A percentile compares a stretch with the other conserved stretches of the same genome.
phyloP scores from a whole-genome alignment of 2,329 filamentous ascomycete genomes.

The Ascochyta viciae-villosae region DNA sequence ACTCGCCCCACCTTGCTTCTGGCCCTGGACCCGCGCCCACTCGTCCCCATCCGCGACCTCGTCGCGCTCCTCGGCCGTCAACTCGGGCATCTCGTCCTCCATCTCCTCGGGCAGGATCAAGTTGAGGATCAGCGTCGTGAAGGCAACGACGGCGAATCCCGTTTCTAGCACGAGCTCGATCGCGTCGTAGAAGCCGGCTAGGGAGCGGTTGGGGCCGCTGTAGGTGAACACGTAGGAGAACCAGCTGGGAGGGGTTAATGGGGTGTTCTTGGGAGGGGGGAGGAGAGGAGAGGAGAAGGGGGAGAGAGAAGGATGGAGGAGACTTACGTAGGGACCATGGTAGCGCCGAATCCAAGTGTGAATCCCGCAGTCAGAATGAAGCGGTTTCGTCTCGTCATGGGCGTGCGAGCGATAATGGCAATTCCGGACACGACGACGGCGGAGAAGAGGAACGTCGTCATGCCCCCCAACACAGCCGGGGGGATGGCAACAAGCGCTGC shows the following conservation, averaged over 20 bases:
- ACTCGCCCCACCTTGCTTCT: conserved; percentile 26
- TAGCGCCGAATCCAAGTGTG: conserved; percentile 70
- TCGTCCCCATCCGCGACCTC: conserved; percentile 50
- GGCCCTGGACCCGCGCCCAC: conserved; percentile 45
- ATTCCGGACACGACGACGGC: conserved; percentile 80
- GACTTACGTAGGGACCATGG: conserved; percentile 53
- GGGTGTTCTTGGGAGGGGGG: too few species aligned
- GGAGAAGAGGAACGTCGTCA: conserved; percentile 79
- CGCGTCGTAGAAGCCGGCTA: conserved; percentile 78
- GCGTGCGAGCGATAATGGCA: conserved; percentile 73
- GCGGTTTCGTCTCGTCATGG: conserved; percentile 79
- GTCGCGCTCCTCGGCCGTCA: conserved; percentile 52
- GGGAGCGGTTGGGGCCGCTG: conserved; percentile 68
- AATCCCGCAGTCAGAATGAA: conserved; percentile 82
- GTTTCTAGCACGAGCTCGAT: conserved; percentile 59
- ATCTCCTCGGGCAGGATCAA: conserved; percentile 75
- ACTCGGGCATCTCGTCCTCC: conserved; percentile 64
- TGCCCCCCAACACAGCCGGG: conserved; percentile 55
- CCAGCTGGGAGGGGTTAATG: conserved; percentile 61
- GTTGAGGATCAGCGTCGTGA: conserved; percentile 77
- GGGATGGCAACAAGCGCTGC: conserved; percentile 81
- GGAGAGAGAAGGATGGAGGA: conserved; percentile 6
- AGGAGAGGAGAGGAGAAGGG: background rate
- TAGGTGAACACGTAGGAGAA: conserved; percentile 78
- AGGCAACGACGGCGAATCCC: conserved; percentile 74